Conservation (phyloP, 2,329 filamentous ascomycete genomes). For the Colletotrichum melonis region DNA sequence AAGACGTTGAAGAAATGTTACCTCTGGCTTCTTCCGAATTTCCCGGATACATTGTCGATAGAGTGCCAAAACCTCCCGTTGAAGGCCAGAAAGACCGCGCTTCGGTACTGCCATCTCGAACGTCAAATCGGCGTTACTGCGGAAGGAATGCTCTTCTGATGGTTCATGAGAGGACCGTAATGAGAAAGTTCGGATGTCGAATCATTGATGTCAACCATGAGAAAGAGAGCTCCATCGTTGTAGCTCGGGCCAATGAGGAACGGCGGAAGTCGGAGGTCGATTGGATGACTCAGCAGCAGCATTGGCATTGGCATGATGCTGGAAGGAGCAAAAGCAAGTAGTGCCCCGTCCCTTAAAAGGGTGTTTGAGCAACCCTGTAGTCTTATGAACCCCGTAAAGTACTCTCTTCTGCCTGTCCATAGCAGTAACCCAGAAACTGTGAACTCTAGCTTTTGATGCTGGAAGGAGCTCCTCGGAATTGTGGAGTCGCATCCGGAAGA, state of each 20-base stretch:
- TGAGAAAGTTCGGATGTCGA: constrained; percentile 12
- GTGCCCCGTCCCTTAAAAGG: too few species aligned
- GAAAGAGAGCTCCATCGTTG: constrained; percentile 3
- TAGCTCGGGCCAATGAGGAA: constrained; percentile 7
- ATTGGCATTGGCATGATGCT: not conserved
- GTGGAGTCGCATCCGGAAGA: constrained; percentile 13
- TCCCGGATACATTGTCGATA: constrained; percentile 89
- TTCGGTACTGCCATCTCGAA: constrained; percentile 26
- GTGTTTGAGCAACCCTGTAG: too few species aligned
- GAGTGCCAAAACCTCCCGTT: constrained; percentile 86
- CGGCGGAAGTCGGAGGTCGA: not conserved
- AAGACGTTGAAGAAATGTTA: constrained; percentile 47
- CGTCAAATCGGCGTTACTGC: not conserved
- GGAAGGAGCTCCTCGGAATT: constrained; percentile 1
- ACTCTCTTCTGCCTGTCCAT: too few species aligned
- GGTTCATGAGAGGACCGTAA: not conserved
- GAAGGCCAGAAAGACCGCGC: constrained; percentile 80
- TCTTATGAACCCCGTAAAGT: too few species aligned
- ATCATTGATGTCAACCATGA: constrained; percentile 27
- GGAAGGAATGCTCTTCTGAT: not conserved
- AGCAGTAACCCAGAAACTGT: too few species aligned
- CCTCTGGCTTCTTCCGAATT: constrained; percentile 81
- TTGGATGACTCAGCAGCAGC: constrained; percentile 18
- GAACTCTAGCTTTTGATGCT: too few species aligned
- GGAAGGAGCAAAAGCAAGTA: not conserved